Evolutionary conservation across 106 monocot species (phyloP).

Genomic region (Allium sativum): DNA sequence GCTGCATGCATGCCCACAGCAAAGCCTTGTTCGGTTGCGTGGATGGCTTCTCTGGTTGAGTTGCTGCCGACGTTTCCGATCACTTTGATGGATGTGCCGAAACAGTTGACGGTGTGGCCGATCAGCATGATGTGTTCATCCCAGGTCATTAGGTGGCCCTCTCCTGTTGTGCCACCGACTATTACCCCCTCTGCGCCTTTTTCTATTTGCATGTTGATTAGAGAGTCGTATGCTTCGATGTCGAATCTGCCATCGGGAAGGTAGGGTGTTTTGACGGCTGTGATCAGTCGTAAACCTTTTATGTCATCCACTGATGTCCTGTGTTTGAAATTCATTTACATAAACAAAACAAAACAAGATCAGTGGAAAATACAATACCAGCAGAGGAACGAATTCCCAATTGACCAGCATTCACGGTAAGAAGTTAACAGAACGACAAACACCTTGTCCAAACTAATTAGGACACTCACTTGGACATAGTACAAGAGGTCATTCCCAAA

Average conservation of each 20-base stretch:
- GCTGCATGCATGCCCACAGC: slow-evolving; percentile 95
- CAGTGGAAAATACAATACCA: too few relatives aligned
- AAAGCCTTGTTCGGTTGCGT: slow-evolving; percentile 88
- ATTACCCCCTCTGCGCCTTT: slow-evolving; percentile 81
- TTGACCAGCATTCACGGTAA: neutral
- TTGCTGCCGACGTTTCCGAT: slow-evolving; percentile 96
- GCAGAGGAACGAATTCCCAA: too few relatives aligned
- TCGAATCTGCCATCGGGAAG: slow-evolving; percentile 91
- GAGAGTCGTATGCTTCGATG: slow-evolving; percentile 69
- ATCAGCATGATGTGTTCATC: slow-evolving; percentile 98
- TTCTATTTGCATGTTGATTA: slow-evolving; percentile 66
- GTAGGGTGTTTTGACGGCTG: slow-evolving; percentile 90
- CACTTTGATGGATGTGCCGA: slow-evolving; percentile 69
- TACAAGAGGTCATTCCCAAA: too few relatives aligned
- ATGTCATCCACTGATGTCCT: slow-evolving; percentile 78
- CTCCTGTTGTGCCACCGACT: slow-evolving; percentile 89
- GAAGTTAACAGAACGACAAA: neutral
- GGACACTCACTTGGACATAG: too few relatives aligned
- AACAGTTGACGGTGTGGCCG: slow-evolving; percentile 86
- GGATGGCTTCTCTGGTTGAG: slow-evolving; percentile 82
- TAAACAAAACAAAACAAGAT: neutral
- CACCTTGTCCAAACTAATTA: too few relatives aligned
- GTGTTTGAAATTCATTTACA: slow-evolving; percentile 1
- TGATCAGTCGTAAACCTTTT: slow-evolving; percentile 67
- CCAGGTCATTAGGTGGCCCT: slow-evolving; percentile 99